Evolutionary conservation across 2,329 filamentous ascomycete species (phyloP), one percentile per base, ranked within the genome.

Genomic region (Calycina herbarum): DNA sequence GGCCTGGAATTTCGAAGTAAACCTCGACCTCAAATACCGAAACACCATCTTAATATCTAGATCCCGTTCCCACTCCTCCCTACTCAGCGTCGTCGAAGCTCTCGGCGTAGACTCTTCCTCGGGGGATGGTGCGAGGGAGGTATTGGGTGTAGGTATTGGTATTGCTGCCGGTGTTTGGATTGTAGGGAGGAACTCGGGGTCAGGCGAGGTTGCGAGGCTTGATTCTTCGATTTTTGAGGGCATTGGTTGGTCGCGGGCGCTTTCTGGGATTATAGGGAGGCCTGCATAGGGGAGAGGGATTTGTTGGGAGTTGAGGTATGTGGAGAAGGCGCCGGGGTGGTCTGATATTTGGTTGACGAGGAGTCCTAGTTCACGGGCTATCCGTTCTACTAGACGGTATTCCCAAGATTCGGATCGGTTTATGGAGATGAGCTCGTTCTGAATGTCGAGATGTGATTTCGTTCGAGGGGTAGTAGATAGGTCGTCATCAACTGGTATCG

Each of bases 21-120:
- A 94, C 66, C 92, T 88, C 20, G 87, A 90, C 65, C 89, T 86
- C 35, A 97, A 83, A 75, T 95, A 98, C 59, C 89, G 88, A 80
- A 98, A 98, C 40, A 98, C 91, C 76, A 97, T 90, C 75, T 91
- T 91, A 70, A 97, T 86, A 74, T 98, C 94, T 5, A 98, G 84
- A 63, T 97, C 92, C 67, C 90, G 89, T 78, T 98, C 94, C 95
- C 95, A 99, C 72, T 92, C 80, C 40, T 82, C 75, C 15, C 67
- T 64, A 40, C 67, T 61, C 2, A 70, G 56, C 6, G 64, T 51
- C 3, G 68, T 64, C 38, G 64, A 56, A 3, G 70, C 64, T 6
- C 70, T 68, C 8, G 72, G 71, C 11, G 74, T 74, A 7, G 68
- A 66, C 38, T 74, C 70, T 42, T 59, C 58, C 7, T 68, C 65